Evolutionary conservation across 2,329 filamentous ascomycete species (phyloP).

Genomic region (Cytospora paraplurivora): DNA sequence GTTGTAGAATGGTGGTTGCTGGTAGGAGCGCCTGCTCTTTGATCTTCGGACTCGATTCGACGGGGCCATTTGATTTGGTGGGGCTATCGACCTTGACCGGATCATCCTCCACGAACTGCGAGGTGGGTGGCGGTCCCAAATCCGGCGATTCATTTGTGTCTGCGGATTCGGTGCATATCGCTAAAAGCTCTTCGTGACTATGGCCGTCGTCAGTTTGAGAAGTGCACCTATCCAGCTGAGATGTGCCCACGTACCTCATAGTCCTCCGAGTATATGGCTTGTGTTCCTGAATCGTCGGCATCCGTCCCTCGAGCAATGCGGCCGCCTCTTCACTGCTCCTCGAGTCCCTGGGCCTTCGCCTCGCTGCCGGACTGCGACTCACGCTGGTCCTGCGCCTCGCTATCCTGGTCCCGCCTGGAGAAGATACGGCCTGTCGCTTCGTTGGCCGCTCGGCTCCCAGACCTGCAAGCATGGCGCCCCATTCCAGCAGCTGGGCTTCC

Average conservation of each 20-base stretch:
- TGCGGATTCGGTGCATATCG: constrained; percentile 52
- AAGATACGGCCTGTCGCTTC: constrained; percentile 43
- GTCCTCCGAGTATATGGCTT: constrained; percentile 69
- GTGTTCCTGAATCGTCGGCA: constrained; percentile 71
- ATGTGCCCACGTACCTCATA: constrained; percentile 58
- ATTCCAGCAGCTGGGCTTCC: constrained; percentile 71
- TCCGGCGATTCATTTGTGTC: constrained; percentile 65
- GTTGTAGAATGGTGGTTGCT: constrained; percentile 21
- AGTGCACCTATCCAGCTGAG: not conserved
- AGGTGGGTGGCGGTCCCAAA: constrained; percentile 64
- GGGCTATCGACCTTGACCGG: constrained; percentile 57
- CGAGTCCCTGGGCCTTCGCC: constrained; percentile 56
- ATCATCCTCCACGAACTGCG: constrained; percentile 60
- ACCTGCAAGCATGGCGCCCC: constrained; percentile 66
- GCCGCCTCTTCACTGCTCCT: constrained; percentile 55
- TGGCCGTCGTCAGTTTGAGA: constrained; percentile 35
- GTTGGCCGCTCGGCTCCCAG: constrained; percentile 63
- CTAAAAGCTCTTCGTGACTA: constrained; percentile 65
- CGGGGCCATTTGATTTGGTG: constrained; percentile 30
- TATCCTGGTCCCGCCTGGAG: constrained; percentile 45
- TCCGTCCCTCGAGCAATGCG: constrained; percentile 54
- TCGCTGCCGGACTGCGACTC: constrained; percentile 54
- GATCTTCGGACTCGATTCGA: constrained; percentile 24
- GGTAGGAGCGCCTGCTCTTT: constrained; percentile 18
- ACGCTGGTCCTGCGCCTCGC: constrained; percentile 46